phyloP scores from a whole-genome alignment of 1,284 basidiomycete genomes.

The Vanrija humicola region DNA sequence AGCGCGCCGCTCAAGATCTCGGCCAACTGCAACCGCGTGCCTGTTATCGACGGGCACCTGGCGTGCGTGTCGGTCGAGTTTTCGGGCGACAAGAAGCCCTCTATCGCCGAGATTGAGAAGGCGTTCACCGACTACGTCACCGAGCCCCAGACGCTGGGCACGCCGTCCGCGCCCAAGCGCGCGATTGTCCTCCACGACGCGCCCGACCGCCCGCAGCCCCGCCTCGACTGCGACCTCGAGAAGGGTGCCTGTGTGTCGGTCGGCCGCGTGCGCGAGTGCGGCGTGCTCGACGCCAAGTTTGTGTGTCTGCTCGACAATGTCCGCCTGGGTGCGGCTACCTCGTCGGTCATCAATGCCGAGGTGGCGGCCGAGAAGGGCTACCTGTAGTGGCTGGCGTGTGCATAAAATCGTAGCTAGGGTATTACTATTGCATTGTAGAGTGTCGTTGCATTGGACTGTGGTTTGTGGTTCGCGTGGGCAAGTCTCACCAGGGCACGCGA shows the following conservation, averaged over 20 bases:
- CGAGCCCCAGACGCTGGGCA: constrained; percentile 72
- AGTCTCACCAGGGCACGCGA: too few species aligned
- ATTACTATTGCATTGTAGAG: neutral
- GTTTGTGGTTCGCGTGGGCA: too few species aligned
- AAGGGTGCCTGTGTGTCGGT: constrained; percentile 89
- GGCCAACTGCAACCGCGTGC: constrained; percentile 87
- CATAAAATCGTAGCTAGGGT: neutral
- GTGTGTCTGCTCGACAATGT: constrained; percentile 94
- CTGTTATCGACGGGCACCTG: constrained; percentile 88
- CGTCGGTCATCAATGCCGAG: constrained; percentile 97
- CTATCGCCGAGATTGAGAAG: constrained; percentile 79
- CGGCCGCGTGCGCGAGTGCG: constrained; percentile 83
- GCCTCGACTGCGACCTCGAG: constrained; percentile 86
- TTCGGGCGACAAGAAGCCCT: constrained; percentile 63
- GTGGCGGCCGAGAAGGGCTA: constrained; percentile 80
- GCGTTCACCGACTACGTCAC: constrained; percentile 71
- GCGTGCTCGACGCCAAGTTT: constrained; percentile 93
- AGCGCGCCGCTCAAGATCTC: constrained; percentile 75
- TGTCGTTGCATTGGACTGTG: too few species aligned
- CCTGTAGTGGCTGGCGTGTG: constrained; percentile 26
- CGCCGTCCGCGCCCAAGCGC: constrained; percentile 79
- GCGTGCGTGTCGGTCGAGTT: constrained; percentile 87
- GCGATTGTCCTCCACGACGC: constrained; percentile 92
- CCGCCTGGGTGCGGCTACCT: constrained; percentile 92
- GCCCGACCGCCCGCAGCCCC: constrained; percentile 87